Base-by-base conservation (phyloP, 1,139 yeast species). In the Zhuliangozyma parablackwelliae region DNA sequence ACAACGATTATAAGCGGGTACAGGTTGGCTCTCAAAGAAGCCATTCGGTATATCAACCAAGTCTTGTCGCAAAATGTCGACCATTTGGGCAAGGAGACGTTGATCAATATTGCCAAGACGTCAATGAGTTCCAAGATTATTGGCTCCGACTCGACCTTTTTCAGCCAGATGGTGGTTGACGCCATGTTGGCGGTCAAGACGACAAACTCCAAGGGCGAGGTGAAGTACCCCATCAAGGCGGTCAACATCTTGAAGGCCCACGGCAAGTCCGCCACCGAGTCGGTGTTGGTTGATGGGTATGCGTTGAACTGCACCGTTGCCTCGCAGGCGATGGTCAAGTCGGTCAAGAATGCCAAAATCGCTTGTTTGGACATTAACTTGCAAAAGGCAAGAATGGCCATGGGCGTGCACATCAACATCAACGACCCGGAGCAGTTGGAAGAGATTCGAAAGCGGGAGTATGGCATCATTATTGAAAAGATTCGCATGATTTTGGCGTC, bases 401-500 rank as follows among this genome's bases (percentile, higher is more conserved):
- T 94, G 82, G 99, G 99, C 37, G 97, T 94, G 38, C 95, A 90
- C 62, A 87, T 94, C 59, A 90, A 92, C 57, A 88, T 94, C 54
- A 96, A 88, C 52, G 97, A 94, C 59, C 98, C 99, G 31, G 96
- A 92, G 50, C 96, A 89, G 65, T 76, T 94, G 52, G 99, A 94
- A 66, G 92, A 89, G 56, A 90, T 94, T 51, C 79, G 98, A 57
- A 83, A 89, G 62, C 80, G 97, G 55, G 99, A 94, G 66, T 82
- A 83, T 53, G 97, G 92, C 39, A 88, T 94, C 45, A 80, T 90
- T 29, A 69, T 88, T 47, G 98, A 92, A 58, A 83, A 94, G 63
- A 83, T 92, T 52, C 77, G 77, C 51, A 92, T 87, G 63, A 87
- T 94, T 56, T 78, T 94, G 55, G 79, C 72, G 46, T 81, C 97